phyloP scores from a whole-genome alignment of 495 filamentous ascomycete genomes.

The Parachaetomium inaequale region DNA sequence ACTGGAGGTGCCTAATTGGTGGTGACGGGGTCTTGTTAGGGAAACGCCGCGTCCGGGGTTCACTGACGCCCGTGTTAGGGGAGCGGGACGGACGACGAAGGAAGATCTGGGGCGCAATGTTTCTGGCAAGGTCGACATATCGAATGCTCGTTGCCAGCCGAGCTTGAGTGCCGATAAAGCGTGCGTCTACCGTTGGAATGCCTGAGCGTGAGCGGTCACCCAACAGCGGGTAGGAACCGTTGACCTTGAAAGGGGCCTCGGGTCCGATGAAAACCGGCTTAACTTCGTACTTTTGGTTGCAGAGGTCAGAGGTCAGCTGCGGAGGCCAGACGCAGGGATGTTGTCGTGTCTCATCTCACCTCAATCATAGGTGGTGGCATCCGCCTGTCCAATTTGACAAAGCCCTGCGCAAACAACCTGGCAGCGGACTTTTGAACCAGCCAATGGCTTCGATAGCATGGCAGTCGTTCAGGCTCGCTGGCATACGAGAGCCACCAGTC shows the following conservation, averaged over 20 bases:
- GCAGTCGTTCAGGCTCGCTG: conserved; percentile 16
- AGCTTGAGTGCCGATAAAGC: conserved; percentile 31
- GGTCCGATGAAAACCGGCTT: conserved; percentile 17
- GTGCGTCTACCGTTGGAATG: conserved; percentile 24
- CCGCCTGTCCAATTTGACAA: conserved; percentile 24
- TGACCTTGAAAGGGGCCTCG: conserved; percentile 19
- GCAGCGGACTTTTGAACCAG: conserved; percentile 29
- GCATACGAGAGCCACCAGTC: conserved; percentile 34
- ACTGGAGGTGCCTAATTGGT: background rate
- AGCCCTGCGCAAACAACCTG: conserved; percentile 21
- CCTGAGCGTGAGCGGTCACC: conserved; percentile 30
- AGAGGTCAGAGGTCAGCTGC: background rate
- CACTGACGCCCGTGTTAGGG: background rate
- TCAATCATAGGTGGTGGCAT: conserved; percentile 28
- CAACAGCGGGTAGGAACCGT: conserved; percentile 26
- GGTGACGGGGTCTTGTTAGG: background rate
- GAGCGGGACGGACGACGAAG: background rate
- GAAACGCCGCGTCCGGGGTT: background rate
- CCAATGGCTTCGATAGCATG: conserved; percentile 28
- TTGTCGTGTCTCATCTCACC: conserved; percentile 12
- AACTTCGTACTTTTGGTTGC: conserved; percentile 23
- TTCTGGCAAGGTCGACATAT: conserved; percentile 23
- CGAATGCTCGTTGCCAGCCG: conserved; percentile 25
- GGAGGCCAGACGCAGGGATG: background rate
- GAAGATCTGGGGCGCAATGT: conserved; percentile 3